Percentiles rank a stretch among this genome's conserved stretches.
These are phyloP conservation scores for Tanozyma kutaoensis DNA, from an alignment of 805 yeast species.

Conservation along the genomic window DNA sequence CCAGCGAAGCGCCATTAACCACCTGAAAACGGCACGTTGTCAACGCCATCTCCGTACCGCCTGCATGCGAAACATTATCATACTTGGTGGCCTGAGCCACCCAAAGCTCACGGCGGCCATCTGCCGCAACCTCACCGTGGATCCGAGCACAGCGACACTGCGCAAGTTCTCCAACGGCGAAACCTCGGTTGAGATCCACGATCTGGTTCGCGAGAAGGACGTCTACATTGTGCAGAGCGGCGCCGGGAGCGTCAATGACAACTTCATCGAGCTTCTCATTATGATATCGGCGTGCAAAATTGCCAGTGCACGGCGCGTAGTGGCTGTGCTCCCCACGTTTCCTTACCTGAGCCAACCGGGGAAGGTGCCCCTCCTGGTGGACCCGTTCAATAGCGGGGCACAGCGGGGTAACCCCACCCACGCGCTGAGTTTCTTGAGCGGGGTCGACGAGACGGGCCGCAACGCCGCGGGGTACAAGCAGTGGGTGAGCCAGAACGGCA, in stretches of 20 bases:
- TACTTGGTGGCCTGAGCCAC: slow-evolving; percentile 86
- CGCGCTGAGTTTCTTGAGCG: slow-evolving; percentile 6
- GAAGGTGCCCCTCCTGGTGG: slow-evolving; percentile 1
- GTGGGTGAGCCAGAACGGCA: slow-evolving; percentile 95
- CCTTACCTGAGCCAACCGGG: slow-evolving; percentile 97
- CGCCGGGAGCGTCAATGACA: slow-evolving; percentile 80
- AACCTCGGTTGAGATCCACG: slow-evolving; percentile 72
- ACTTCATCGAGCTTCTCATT: slow-evolving; percentile 68
- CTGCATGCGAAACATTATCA: slow-evolving; percentile 68
- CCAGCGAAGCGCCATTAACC: no score
- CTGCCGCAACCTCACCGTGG: slow-evolving; percentile 65
- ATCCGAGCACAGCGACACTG: no score
- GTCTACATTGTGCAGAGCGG: slow-evolving; percentile 85
- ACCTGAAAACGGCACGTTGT: no score
- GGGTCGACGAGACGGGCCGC: slow-evolving; percentile 22
- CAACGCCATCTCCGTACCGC: no score
- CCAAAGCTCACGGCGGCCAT: slow-evolving; percentile 64
- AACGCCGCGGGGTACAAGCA: slow-evolving; percentile 67
- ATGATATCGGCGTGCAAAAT: slow-evolving; percentile 87
- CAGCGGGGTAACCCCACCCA: no score
- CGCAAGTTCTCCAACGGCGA: slow-evolving; percentile 81
- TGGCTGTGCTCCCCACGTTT: slow-evolving; percentile 85
- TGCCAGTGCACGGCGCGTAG: slow-evolving; percentile 78
- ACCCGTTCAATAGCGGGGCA: no score
- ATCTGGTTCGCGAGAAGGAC: slow-evolving; percentile 91